Evolutionary conservation across 1,139 yeast species (phyloP).

Genomic region (Scheffersomyces parashehatae): DNA sequence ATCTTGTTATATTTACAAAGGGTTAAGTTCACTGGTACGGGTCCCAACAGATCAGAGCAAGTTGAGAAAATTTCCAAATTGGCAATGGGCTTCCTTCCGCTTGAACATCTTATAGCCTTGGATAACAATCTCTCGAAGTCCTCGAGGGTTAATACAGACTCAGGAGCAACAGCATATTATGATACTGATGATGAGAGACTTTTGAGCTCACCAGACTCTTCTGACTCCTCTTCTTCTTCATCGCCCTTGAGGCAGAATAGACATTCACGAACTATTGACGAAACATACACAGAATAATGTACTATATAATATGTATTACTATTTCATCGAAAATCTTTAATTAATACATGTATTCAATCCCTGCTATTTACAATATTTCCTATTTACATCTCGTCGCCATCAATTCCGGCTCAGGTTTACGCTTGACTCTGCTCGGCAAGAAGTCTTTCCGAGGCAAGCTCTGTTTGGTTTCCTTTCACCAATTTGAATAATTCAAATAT

Average conservation of each 20-base stretch:
- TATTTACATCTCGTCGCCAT: not conserved
- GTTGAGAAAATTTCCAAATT: conserved; percentile 28
- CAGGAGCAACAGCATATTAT: too few species aligned
- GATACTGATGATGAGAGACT: too few species aligned
- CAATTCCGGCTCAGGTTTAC: too few species aligned
- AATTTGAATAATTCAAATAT: conserved; percentile 63
- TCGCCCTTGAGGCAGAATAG: not conserved
- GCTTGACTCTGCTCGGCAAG: too few species aligned
- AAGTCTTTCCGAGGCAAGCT: conserved; percentile 12
- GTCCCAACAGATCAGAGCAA: conserved; percentile 17
- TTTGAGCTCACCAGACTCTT: too few species aligned
- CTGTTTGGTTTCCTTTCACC: conserved; percentile 32
- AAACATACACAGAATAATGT: not conserved
- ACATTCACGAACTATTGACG: not conserved
- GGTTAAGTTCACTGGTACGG: conserved; percentile 25
- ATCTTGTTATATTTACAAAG: conserved; percentile 37
- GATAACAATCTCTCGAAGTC: conserved; percentile 29
- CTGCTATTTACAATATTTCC: conserved; percentile 9
- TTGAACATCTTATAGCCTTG: conserved; percentile 35
- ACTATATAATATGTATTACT: not conserved
- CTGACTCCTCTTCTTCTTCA: too few species aligned
- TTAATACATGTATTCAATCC: conserved; percentile 2
- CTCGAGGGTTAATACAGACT: not conserved
- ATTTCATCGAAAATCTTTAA: not conserved
- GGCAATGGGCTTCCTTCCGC: conserved; percentile 39